Evolutionary conservation across 2,329 filamentous ascomycete genomes (phyloP).

Genomic region (Septoria linicola): DNA sequence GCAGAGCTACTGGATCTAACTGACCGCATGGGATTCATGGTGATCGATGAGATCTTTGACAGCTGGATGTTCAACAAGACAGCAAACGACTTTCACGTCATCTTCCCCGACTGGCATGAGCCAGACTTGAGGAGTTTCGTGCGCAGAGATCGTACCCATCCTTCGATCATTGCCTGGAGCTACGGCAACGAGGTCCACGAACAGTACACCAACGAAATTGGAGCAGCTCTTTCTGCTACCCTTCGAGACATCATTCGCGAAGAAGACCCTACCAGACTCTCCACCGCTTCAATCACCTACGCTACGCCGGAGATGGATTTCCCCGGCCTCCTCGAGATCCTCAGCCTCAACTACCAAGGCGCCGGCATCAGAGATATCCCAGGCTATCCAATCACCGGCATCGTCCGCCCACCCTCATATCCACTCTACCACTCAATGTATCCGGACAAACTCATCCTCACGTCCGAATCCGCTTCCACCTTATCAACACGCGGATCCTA

Average conservation of each 20-base stretch:
- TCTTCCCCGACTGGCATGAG: constrained; percentile 57
- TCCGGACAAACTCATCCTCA: constrained; percentile 51
- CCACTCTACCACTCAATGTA: constrained; percentile 47
- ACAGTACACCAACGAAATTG: constrained; percentile 40
- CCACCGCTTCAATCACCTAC: constrained; percentile 50
- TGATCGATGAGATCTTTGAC: constrained; percentile 7
- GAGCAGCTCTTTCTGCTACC: constrained; percentile 36
- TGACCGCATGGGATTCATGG: constrained; percentile 6
- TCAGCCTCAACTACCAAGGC: constrained; percentile 58
- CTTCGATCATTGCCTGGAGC: constrained; percentile 55
- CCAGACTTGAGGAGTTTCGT: constrained; percentile 53
- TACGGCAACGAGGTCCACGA: constrained; percentile 57
- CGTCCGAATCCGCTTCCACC: constrained; percentile 47
- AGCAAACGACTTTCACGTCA: constrained; percentile 51
- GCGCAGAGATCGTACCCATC: constrained; percentile 57
- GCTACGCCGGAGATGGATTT: constrained; percentile 46
- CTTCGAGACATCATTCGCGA: constrained; percentile 46
- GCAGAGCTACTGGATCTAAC: constrained; percentile 1
- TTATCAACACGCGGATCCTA: constrained; percentile 55
- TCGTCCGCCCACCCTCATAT: constrained; percentile 36
- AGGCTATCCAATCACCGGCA: not conserved
- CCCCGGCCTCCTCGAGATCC: constrained; percentile 47
- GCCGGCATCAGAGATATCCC: constrained; percentile 45
- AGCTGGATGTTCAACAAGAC: constrained; percentile 41
- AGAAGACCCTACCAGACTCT: constrained; percentile 51